Base-by-base conservation (phyloP, 2,329 filamentous ascomycete species). In the Dryadomyces quercus-mongolicae region DNA sequence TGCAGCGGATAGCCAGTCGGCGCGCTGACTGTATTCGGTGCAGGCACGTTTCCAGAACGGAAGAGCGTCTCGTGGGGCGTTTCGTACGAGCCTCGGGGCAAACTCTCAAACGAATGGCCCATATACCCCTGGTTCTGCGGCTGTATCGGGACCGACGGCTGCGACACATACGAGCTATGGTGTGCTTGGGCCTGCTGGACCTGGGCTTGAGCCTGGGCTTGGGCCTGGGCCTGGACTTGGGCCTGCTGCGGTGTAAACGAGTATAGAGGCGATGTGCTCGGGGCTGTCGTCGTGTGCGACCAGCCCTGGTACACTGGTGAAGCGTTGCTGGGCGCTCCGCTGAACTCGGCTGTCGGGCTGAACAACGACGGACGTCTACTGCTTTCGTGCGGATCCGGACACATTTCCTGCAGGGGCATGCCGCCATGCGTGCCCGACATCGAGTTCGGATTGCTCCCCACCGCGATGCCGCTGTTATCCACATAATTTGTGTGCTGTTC, bases 331-430 rank as follows among this genome's bases (percentile, higher is more conserved):
- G 70, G 64, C 4, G 73, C 66, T 40, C 65, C 70, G 22, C 65
- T 60, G 47, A 75, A 78, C n/a, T 79, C 76, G 34, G 36, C 36
- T 12, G 42, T 18, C 16, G 70, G 62, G 36, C 61, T 63, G 59
- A 70, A 73, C 16, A 77, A 66, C 0, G 75, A 75, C 0, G 74
- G 65, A 18, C 75, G 70, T 34, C 76, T 69, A 57, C 70, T 70
- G 1, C 67, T 60, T 42, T 74, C 72, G 52, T 77, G 74, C 2
- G 72, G 64, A 42, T 66, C 69, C 1, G 72, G 60, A 6, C 75
- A 71, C 58, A 77, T 67, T 40, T 78, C 74, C 20, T 67, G 65
- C 20, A 79, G 63, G 2, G 70, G 61, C 10, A 78, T 64, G 38
- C 63, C 62, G 10, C 65, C 59, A 40, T 69, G 70, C 10, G 55